These are phyloP conservation scores for Synchytrium microbalum DNA, from an alignment of 371 early-diverging fungal genomes.

Conservation along the genomic window DNA sequence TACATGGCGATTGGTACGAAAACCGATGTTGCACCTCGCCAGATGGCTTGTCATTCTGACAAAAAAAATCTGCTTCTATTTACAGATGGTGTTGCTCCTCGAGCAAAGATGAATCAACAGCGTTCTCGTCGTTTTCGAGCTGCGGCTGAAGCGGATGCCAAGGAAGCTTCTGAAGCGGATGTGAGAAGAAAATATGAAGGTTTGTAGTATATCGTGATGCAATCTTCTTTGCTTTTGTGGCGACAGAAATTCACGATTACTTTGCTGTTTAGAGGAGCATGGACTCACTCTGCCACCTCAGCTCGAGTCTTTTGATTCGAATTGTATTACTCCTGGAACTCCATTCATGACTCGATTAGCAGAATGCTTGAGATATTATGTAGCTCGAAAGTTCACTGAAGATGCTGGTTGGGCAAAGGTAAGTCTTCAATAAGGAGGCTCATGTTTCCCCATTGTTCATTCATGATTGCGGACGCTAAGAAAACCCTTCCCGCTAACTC, in stretches of 20 bases:
- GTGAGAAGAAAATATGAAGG: slow-evolving; percentile 57
- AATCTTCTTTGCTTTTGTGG: too few species aligned
- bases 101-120: slow-evolving; percentile 99
- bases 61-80: too few species aligned
- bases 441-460: not conserved
- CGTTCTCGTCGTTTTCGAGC: slow-evolving; percentile 96
- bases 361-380: slow-evolving; percentile 76
- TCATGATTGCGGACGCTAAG: slow-evolving; percentile 3
- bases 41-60: too few species aligned
- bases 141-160: slow-evolving; percentile 73
- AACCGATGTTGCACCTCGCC: not conserved
- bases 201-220: not conserved
- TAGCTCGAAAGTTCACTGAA: slow-evolving; percentile 78
- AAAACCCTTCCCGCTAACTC: not conserved
- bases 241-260: not conserved
- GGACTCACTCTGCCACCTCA: slow-evolving; percentile 40
- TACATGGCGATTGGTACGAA: slow-evolving; percentile 89
- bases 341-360: slow-evolving; percentile 96
- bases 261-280: slow-evolving; percentile 46
- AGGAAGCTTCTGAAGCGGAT: slow-evolving; percentile 63
- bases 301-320: slow-evolving; percentile 78
- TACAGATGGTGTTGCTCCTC: slow-evolving; percentile 98
- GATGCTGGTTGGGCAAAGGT: slow-evolving; percentile 88
- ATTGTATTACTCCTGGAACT: slow-evolving; percentile 99
- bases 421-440: slow-evolving; percentile 13